These are phyloP conservation scores for Boeremia exigua DNA, from an alignment of 2,329 filamentous ascomycete species.

Conservation along the genomic window DNA sequence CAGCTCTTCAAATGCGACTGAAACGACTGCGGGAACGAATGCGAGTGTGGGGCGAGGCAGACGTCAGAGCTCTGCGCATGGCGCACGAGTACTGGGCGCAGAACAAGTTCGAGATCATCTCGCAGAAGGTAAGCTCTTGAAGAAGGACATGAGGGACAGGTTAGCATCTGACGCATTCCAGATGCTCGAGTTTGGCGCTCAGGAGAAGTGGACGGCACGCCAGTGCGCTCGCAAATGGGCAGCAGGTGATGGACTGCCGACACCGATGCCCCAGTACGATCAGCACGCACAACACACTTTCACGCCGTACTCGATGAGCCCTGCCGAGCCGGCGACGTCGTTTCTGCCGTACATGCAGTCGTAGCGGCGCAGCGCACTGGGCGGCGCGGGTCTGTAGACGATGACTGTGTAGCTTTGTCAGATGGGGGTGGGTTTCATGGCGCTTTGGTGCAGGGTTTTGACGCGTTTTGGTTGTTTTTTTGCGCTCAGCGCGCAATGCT, in stretches of 20 bases:
- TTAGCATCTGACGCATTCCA: slow-evolving; percentile 30
- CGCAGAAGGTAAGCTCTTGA: slow-evolving; percentile 51
- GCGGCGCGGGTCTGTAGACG: neutral
- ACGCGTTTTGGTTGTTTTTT: neutral
- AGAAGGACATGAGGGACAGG: too few relatives aligned
- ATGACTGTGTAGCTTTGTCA: neutral
- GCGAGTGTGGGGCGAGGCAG: slow-evolving; percentile 59
- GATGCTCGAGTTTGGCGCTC: slow-evolving; percentile 60
- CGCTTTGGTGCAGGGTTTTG: neutral
- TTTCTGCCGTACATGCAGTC: slow-evolving; percentile 42
- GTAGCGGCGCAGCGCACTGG: neutral
- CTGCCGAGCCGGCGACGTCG: slow-evolving; percentile 36
- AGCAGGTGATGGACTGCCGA: slow-evolving; percentile 46
- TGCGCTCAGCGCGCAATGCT: neutral
- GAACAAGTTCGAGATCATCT: slow-evolving; percentile 61
- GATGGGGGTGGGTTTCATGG: neutral
- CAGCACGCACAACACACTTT: slow-evolving; percentile 40
- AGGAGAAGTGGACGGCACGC: slow-evolving; percentile 59
- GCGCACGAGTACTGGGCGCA: slow-evolving; percentile 61
- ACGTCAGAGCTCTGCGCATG: slow-evolving; percentile 56
- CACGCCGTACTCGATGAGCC: slow-evolving; percentile 46
- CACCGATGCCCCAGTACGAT: slow-evolving; percentile 44
- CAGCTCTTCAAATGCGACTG: slow-evolving; percentile 62
- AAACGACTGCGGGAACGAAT: slow-evolving; percentile 59
- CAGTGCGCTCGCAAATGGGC: slow-evolving; percentile 60